Evolutionary conservation across 129 eudicot genomes (phyloP).

Genomic region (Lactuca saligna): DNA sequence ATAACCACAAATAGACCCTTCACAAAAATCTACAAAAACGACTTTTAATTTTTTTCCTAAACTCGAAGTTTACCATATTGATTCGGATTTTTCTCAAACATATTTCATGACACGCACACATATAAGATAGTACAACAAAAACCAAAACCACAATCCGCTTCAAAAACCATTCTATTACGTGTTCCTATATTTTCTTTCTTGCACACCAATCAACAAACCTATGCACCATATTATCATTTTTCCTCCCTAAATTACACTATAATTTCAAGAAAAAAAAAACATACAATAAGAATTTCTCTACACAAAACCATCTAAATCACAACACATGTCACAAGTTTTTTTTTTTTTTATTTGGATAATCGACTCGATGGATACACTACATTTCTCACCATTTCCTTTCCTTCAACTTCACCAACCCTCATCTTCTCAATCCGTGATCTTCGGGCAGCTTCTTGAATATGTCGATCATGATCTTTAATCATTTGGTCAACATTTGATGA

Average conservation of each 20-base stretch:
- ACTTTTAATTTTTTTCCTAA: no score
- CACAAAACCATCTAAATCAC: conserved; percentile 13
- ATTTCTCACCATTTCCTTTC: conserved; percentile 23
- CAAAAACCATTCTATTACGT: conserved; percentile 9
- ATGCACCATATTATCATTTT: background rate
- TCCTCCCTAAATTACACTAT: background rate
- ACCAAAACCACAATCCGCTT: conserved; percentile 1
- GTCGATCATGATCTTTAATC: conserved; percentile 88
- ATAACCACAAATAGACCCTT: no score
- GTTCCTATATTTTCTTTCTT: conserved; percentile 25
- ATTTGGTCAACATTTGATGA: conserved; percentile 78
- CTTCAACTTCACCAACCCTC: conserved; percentile 38
- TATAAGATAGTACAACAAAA: background rate
- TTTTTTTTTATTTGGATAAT: conserved; percentile 28
- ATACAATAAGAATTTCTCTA: conserved; percentile 8
- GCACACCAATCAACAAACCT: conserved; percentile 4
- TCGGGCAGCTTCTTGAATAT: conserved; percentile 79
- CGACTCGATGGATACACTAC: conserved; percentile 33
- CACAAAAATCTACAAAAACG: no score
- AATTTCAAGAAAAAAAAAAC: conserved; percentile 9
- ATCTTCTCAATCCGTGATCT: conserved; percentile 62
- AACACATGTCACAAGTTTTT: background rate
- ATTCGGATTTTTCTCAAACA: no score
- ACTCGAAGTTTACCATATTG: no score
- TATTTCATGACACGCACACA: no score